These are phyloP conservation scores for Parastagonospora avenae DNA, from an alignment of 2,329 filamentous ascomycete genomes.

Conservation along the genomic window DNA sequence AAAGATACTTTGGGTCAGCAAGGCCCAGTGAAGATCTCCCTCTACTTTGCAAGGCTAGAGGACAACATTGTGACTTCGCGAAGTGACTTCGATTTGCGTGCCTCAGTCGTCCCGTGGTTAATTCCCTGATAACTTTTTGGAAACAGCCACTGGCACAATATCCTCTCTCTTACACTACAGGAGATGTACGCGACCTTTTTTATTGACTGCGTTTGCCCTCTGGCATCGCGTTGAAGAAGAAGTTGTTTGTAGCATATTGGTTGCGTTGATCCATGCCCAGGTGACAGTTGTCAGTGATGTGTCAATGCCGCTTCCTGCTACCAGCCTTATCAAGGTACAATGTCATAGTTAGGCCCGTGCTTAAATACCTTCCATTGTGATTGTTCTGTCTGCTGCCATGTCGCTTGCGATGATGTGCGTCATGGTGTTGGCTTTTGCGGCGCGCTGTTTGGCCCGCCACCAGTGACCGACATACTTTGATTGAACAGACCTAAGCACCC, in stretches of 20 bases:
- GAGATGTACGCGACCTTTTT: slow-evolving; percentile 22
- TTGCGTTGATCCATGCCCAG: no score
- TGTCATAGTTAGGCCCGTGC: no score
- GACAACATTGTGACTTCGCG: not conserved
- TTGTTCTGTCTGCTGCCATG: no score
- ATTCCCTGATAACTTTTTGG: slow-evolving; percentile 13
- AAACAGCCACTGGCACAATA: slow-evolving; percentile 14
- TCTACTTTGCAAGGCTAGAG: not conserved
- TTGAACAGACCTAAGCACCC: no score
- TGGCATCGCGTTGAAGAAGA: slow-evolving; percentile 27
- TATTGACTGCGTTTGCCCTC: slow-evolving; percentile 23
- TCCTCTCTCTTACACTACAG: slow-evolving; percentile 22
- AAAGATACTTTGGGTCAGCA: not conserved
- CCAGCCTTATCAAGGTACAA: no score
- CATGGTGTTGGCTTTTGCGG: no score
- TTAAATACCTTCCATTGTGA: no score
- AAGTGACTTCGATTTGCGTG: not conserved
- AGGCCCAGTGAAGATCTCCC: not conserved
- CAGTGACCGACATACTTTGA: no score
- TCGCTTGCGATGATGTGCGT: no score
- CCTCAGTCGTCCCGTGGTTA: no score
- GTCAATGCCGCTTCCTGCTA: no score
- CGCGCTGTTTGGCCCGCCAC: no score
- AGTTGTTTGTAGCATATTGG: not conserved
- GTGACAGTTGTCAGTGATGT: not conserved